Evolutionary conservation across 805 yeast species (phyloP), one percentile per base, ranked within the genome.

Genomic region (Sungouiozyma intestinalis): DNA sequence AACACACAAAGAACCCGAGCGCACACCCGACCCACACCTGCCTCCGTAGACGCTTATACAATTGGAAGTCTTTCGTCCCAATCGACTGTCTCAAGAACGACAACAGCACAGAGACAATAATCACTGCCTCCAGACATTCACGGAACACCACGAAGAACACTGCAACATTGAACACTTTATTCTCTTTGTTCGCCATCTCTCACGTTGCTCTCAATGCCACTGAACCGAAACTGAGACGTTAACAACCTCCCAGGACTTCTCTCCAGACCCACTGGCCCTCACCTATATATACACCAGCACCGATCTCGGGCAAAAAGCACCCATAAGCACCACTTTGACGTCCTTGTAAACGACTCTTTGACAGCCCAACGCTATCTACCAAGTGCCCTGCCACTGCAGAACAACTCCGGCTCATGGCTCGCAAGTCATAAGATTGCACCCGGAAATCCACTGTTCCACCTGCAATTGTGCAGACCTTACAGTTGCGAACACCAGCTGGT

Each of bases 51-150:
- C 69, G 71, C 50, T 76, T 78, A 65, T 83, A 79, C 15, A 83
- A 66, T 15, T 45, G 54, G 20, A 67, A 66, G 51, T 77, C 81
- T 40, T 68, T 64, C 2, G 65, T 50, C 19, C 65, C 95, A 51
- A 88, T 73, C 48, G 95, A 83, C 66, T 86, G 96, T 64, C 86
- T 85, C 52, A 88, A 72, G 68, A 90, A 90, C 31, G 97, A 94
- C 44, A 90, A 71, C 49, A 90, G 70, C 38, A 90, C 97, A 7
- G 97, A 86, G 48, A 92, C 82, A 49, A 90, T 83, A 51, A 90
- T 75, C 41, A 87, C 79, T 16, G 97, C 98, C 67, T 90, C 98
- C 49, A 90, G 69, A 40, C 94, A 71, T 69, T 90, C 98, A 72
- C 98, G 82, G 63, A 90, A 81, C 45, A 87, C 92, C 51, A 88